Percentiles rank a stretch among this genome's conserved stretches.
These are phyloP conservation scores for Eremothecium sinecaudum DNA, from an alignment of 1,139 yeast species.

Conservation along the genomic window DNA sequence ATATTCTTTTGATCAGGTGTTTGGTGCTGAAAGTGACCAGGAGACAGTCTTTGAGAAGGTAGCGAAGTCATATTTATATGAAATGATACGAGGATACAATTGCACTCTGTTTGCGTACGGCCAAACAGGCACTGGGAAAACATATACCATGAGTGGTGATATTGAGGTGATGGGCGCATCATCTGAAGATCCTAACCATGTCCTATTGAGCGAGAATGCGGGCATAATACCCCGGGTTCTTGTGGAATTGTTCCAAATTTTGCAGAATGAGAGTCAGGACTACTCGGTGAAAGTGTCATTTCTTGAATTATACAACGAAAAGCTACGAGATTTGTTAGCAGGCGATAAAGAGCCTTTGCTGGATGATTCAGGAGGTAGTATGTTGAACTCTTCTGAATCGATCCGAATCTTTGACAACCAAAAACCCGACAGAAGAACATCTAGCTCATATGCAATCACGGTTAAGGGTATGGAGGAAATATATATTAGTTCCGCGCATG, in stretches of 20 bases:
- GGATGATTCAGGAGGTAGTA: slow-evolving; percentile 14
- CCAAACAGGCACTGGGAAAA: slow-evolving; percentile 85
- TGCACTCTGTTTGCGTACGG: slow-evolving; percentile 83
- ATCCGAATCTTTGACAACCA: slow-evolving; percentile 40
- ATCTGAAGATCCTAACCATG: slow-evolving; percentile 13
- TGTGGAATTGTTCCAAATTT: slow-evolving; percentile 39
- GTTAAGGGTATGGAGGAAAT: slow-evolving; percentile 45
- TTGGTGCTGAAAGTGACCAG: slow-evolving; percentile 69
- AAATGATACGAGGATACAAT: slow-evolving; percentile 54
- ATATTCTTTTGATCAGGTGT: slow-evolving; percentile 58
- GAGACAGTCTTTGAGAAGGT: slow-evolving; percentile 47
- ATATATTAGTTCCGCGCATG: slow-evolving; percentile 33
- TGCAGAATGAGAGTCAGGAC: slow-evolving; percentile 38
- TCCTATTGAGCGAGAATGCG: slow-evolving; percentile 35
- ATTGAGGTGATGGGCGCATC: slow-evolving; percentile 23
- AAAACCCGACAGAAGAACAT: slow-evolving; percentile 8
- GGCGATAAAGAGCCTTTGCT: slow-evolving; percentile 16
- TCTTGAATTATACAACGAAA: slow-evolving; percentile 68
- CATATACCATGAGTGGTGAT: slow-evolving; percentile 81
- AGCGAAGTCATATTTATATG: slow-evolving; percentile 50
- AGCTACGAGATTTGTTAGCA: slow-evolving; percentile 48
- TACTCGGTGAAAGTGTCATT: slow-evolving; percentile 59
- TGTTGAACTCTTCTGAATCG: slow-evolving; percentile 24
- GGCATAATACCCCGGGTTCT: slow-evolving; percentile 67
- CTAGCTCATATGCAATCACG: slow-evolving; percentile 24